Evolutionary conservation across 768 basidiomycete genomes (phyloP), one percentile per base, ranked within the genome.

Genomic region (Mrakia hoshinonis): DNA sequence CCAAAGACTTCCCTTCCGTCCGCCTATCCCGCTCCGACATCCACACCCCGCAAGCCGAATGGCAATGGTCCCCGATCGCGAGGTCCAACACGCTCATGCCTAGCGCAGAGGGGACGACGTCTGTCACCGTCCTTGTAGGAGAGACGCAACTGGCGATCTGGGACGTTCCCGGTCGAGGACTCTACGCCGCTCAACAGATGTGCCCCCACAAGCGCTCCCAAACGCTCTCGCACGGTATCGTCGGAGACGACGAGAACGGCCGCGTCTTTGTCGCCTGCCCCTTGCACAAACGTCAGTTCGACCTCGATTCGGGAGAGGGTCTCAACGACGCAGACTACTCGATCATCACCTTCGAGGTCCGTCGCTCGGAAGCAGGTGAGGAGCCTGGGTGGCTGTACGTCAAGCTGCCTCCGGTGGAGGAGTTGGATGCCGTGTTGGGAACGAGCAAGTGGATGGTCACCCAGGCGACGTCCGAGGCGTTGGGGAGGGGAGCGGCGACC

Each of bases 111-210:
- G 83, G 81, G 3, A 83, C 85, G 0, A 86, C 85, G 68, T 84
- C 34, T 11, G 58, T 61, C 36, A 20, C 58, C 3, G 58, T 61
- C n/a, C 34, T 61, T 22, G 58, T 61, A 9, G 74, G 74, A 11
- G 79, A 80, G 73, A 85, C 84, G 7, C 87, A 88, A 76, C 79
- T 90, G 6, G 88, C 88, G 1, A 81, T 89, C 36, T 90, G 85
- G 77, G 84, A 85, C 76, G 82, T 89, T 26, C 85, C 87, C 0
- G 79, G 80, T 0, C 81, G 82, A 52, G 85, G 85, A 0, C 83
- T 84, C 75, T 89, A 84, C 76, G 86, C 87, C 1, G 87, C 86
- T 2, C 88, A 89, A 76, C 87, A 89, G 78, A 85, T 88, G 79
- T 78, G 76, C 31, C 70, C 70, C 31, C 70, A 71, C 63, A 71